A percentile compares a stretch with the other conserved stretches of the same genome.
Conservation (phyloP, 192 early-diverging fungal species). For the Pilobolus umbonatus region DNA sequence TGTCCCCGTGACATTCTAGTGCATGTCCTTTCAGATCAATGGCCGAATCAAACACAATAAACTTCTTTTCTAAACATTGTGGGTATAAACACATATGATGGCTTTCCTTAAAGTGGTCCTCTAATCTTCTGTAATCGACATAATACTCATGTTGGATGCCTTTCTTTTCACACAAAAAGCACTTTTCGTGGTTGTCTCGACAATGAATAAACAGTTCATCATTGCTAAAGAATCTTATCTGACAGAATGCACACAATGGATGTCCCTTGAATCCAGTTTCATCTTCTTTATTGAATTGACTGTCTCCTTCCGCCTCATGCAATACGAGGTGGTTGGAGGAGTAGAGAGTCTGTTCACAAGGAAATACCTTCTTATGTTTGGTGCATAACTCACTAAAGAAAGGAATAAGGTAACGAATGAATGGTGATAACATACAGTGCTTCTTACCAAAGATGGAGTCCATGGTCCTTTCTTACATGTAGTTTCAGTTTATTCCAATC, state of each 20-base stretch:
- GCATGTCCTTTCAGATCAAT: constrained; percentile 90
- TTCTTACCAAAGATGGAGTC: constrained; percentile 69
- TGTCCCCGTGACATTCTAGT: constrained; percentile 43
- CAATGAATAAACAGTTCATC: constrained; percentile 97
- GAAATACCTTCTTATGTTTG: constrained; percentile 88
- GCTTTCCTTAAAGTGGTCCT: constrained; percentile 70
- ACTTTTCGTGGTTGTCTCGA: constrained; percentile 89
- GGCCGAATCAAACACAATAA: constrained; percentile 92
- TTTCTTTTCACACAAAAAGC: constrained; percentile 67
- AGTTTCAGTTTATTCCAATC: constrained; percentile 83
- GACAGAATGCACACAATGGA: constrained; percentile 89
- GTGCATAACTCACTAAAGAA: constrained; percentile 78
- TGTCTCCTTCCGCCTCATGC: constrained; percentile 73
- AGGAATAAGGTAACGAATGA: not conserved
- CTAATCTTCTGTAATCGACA: constrained; percentile 70
- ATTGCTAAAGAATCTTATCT: constrained; percentile 73
- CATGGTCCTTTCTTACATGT: constrained; percentile 74
- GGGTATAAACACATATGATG: constrained; percentile 78
- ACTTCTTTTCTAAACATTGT: constrained; percentile 89
- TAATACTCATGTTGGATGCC: constrained; percentile 87
- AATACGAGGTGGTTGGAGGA: constrained; percentile 64
- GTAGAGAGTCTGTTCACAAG: constrained; percentile 86
- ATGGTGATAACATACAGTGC: no score
- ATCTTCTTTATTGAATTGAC: constrained; percentile 40
- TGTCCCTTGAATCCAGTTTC: constrained; percentile 76